Conservation (phyloP, 352 stramenopile species). For the Pythium scleroteichum region DNA sequence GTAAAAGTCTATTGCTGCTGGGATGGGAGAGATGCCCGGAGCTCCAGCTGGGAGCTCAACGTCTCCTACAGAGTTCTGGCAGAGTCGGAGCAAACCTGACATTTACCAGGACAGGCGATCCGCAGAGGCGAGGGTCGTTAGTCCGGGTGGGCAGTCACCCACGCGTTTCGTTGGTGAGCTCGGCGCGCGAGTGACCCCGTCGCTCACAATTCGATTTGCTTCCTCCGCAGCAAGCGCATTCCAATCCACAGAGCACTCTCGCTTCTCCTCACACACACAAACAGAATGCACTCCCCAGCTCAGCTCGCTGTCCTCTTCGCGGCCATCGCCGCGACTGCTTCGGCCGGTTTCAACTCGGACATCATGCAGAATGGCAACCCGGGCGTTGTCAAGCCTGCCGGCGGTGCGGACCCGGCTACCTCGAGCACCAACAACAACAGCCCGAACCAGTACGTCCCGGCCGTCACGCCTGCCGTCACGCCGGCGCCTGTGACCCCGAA, state of each 20-base stretch:
- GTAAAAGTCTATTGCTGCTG: slow-evolving; percentile 1
- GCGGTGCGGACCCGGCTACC: background rate
- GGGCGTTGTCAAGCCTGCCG: slow-evolving; percentile 17
- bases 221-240: slow-evolving; percentile 22
- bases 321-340: slow-evolving; percentile 18
- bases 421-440: slow-evolving; percentile 15
- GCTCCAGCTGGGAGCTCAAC: background rate
- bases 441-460: slow-evolving; percentile 13
- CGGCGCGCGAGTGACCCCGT: background rate
- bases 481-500: slow-evolving; percentile 1
- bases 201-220: slow-evolving; percentile 36
- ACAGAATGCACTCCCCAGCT: slow-evolving; percentile 23
- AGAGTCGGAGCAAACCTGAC: slow-evolving; percentile 8
- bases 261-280: slow-evolving; percentile 10
- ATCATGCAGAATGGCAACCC: slow-evolving; percentile 20
- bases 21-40: background rate
- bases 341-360: slow-evolving; percentile 17
- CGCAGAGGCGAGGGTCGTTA: background rate
- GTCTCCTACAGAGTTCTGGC: slow-evolving; percentile 8
- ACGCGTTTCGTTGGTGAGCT: slow-evolving; percentile 3
- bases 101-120: background rate
- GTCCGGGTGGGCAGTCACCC: background rate
- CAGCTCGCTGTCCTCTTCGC: slow-evolving; percentile 20
- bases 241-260: background rate
- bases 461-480: slow-evolving; percentile 10